Base-by-base conservation (phyloP, 495 filamentous ascomycete species). In the Penicillium verhagenii region DNA sequence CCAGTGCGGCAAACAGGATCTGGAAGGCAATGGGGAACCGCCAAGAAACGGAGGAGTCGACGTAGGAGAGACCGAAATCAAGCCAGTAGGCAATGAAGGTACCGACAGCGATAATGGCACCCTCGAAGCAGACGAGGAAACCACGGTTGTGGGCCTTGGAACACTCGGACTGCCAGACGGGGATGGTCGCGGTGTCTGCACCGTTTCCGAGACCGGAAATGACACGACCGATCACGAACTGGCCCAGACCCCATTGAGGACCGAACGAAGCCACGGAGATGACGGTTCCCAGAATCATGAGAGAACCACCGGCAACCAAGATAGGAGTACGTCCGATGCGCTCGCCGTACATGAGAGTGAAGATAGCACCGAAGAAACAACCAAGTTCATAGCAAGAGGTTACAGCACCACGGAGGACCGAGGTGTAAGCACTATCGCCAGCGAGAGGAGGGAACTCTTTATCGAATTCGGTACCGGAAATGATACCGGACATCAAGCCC, bases 351-450 rank as follows among this genome's bases (percentile, higher is more conserved):
- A 68, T 63, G 18, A 93, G 76, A 35, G 88, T 85, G 60, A 87
- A 83, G 57, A 92, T 79, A 39, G 90, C 88, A 33, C 90, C 90
- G 25, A 86, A 71, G 44, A 93, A 75, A 69, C 90, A 92, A 20
- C 75, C 90, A 23, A 92, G 77, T 59, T 92, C 88, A 69, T 92
- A 94, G 57, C 91, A 89, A 3, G 90, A 82, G 1, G 89, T 92
- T 19, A 92, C 87, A 13, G 85, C 79, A 47, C 88, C 90, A 61
- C 89, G 88, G 74, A 90, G 86, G 1, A 87, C 87, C 9, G 85
- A 76, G 60, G 89, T 79, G 63, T 82, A 64, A 1, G 43, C 33
- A 6, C 63, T 55, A 39, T 57, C 49, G 11, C 42, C 25, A 10
- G 45, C 14, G 3, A 88, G 89, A 33, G 82, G 77, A 6, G 78